These are phyloP conservation scores for Fusarium transvaalense DNA, from an alignment of 2,329 filamentous ascomycete genomes.

Conservation along the genomic window DNA sequence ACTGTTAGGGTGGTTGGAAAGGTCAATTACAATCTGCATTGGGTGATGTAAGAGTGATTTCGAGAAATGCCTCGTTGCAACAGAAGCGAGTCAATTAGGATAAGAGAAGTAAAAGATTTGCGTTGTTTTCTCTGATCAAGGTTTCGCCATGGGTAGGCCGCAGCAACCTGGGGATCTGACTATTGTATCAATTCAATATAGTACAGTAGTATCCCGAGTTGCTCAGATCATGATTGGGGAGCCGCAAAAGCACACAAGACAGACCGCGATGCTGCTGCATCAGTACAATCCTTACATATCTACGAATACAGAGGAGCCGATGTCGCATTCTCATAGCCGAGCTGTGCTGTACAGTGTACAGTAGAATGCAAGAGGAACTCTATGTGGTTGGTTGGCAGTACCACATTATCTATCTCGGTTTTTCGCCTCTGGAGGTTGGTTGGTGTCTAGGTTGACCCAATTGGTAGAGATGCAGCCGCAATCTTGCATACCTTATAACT, in stretches of 20 bases:
- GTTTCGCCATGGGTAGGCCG: constrained; percentile 33
- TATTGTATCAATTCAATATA: neutral
- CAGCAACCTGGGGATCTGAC: neutral
- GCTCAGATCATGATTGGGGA: constrained; percentile 23
- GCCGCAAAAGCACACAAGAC: constrained; percentile 8
- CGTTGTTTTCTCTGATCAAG: constrained; percentile 32
- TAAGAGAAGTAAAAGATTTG: constrained; percentile 1
- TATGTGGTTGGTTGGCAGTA: constrained; percentile 26
- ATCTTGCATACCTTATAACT: constrained; percentile 16
- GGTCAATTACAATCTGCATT: neutral
- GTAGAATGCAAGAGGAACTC: constrained; percentile 26
- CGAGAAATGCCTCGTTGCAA: constrained; percentile 32
- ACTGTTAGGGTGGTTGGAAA: neutral
- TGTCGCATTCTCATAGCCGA: constrained; percentile 39
- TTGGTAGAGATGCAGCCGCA: constrained; percentile 35
- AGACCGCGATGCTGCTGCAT: neutral
- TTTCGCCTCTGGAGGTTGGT: constrained; percentile 20
- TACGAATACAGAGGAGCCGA: constrained; percentile 29
- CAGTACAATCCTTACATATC: neutral
- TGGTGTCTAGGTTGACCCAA: constrained; percentile 21
- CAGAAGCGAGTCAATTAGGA: constrained; percentile 12
- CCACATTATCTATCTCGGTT: constrained; percentile 25
- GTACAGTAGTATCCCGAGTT: too few relatives aligned
- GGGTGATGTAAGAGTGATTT: constrained; percentile 39
- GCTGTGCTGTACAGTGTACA: constrained; percentile 1